Evolutionary conservation across 2,329 filamentous ascomycete species (phyloP), one percentile per base, ranked within the genome.

Genomic region (Ascochyta viciae-villosae): DNA sequence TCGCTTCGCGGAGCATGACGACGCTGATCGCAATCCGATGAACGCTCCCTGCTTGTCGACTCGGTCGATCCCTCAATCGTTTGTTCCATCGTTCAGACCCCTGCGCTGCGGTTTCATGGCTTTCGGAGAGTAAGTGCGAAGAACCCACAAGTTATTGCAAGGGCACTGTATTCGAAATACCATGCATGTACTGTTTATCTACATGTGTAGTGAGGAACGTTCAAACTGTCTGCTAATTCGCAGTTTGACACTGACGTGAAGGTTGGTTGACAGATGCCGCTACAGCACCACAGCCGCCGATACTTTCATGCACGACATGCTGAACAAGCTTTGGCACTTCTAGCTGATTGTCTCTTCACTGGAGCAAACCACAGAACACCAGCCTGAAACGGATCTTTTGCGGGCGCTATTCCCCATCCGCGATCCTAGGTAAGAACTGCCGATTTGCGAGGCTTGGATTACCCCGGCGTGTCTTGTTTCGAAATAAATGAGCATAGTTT

Each of bases 381-480:
- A 45, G 39, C 43, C 42, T 50, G 55, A 63, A 56, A 61, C 51
- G 35, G 42, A 29, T 29, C 40, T 12, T 26, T 51, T 44, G 45
- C 53, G 49, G 53, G 38, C 22, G 12, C 42, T 38, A 50, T 35
- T 37, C 46, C 19, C 16, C 13, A 46, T 39, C 29, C 34, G 23
- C 51, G 57, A 53, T 34, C 34, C 29, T 31, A 23, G 54, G 16
- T 42, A 40, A 37, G 44, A 34, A 37, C n/a, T 19, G 10, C 35
- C 56, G 48, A 60, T 62, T 56, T 47, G 47, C 57, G 56, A 56
- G 34, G 15, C 34, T 60, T 23, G 27, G 48, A 45, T 39, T 53
- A 55, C 47, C 57, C 55, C 47, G 55, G 54, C 29, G 38, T 48
- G 24, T 42, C 22, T 19, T 33, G 64, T 65, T 66, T 65, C 64